Evolutionary conservation across 2,329 filamentous ascomycete species (phyloP).

Genomic region (Teratosphaeria pseudoeucalypti): DNA sequence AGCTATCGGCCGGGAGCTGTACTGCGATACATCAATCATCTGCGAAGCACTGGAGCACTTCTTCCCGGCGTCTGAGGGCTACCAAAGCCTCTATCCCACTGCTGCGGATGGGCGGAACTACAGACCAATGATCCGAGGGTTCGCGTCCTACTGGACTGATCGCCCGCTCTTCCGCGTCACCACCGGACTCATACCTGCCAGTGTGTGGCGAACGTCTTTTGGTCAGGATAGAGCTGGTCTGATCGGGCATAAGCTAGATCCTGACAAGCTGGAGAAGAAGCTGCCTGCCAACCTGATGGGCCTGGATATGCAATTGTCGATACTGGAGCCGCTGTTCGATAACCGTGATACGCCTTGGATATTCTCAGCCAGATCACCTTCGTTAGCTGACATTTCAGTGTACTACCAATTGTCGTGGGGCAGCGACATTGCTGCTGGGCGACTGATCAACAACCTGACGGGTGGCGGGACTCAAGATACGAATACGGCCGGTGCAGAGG

Average conservation of each 20-base stretch:
- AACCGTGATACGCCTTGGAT: slow-evolving; percentile 23
- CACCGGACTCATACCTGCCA: slow-evolving; percentile 31
- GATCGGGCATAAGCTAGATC: slow-evolving; percentile 30
- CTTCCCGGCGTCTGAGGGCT: slow-evolving; percentile 23
- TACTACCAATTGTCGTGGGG: slow-evolving; percentile 33
- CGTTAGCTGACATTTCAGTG: slow-evolving; percentile 28
- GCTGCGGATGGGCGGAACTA: slow-evolving; percentile 26
- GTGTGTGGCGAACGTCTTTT: slow-evolving; percentile 31
- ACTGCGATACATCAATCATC: slow-evolving; percentile 27
- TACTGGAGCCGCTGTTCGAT: slow-evolving; percentile 28
- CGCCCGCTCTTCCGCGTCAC: slow-evolving; percentile 30
- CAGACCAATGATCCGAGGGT: slow-evolving; percentile 27
- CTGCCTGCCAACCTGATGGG: slow-evolving; percentile 27
- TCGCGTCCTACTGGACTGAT: slow-evolving; percentile 33
- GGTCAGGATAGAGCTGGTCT: slow-evolving; percentile 29
- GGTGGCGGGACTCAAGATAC: slow-evolving; percentile 25
- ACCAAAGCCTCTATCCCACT: slow-evolving; percentile 26
- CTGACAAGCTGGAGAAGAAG: slow-evolving; percentile 30
- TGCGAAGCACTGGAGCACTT: slow-evolving; percentile 22
- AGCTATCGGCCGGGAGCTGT: slow-evolving; percentile 23
- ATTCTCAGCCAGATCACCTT: slow-evolving; percentile 26
- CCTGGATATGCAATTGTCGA: slow-evolving; percentile 28
- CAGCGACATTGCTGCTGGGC: slow-evolving; percentile 27
- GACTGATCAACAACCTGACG: slow-evolving; percentile 26
- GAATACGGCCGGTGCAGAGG: slow-evolving; percentile 9